A percentile compares a stretch with the other conserved stretches of the same genome.
Evolutionary conservation across 2,329 filamentous ascomycete genomes (phyloP).

Genomic region (Exophiala sp.): DNA sequence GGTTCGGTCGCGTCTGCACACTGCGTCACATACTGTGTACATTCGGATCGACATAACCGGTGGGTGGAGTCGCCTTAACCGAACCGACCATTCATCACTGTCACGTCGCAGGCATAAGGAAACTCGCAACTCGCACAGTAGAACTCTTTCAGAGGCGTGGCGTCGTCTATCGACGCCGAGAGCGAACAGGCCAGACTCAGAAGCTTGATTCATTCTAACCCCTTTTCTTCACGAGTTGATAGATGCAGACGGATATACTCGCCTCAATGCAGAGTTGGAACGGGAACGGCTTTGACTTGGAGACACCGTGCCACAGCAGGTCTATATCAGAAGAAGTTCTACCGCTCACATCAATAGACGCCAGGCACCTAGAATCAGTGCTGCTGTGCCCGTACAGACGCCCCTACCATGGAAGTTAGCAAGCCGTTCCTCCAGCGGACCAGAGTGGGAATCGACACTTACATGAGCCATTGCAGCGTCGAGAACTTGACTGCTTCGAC

Average conservation of each 20-base stretch:
- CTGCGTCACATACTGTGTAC: neutral
- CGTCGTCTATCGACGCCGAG: no score
- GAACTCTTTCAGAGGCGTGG: no score
- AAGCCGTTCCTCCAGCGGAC: constrained; percentile 4
- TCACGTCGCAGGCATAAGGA: no score
- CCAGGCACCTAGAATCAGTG: constrained; percentile 62
- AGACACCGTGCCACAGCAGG: neutral
- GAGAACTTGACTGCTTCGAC: constrained; percentile 97
- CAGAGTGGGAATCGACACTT: constrained; percentile 45
- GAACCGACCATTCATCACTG: neutral
- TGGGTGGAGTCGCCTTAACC: neutral
- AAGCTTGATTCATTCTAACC: no score
- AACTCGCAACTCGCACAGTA: no score
- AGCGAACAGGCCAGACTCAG: no score
- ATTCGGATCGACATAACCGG: neutral
- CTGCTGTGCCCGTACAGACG: constrained; percentile 61
- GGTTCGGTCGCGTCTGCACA: neutral
- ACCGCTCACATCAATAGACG: constrained; percentile 54
- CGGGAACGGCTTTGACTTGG: no score
- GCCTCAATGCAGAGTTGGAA: no score
- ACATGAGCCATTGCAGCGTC: constrained; percentile 97
- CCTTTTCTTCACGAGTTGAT: no score
- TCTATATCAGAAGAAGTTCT: neutral
- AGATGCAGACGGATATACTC: no score
- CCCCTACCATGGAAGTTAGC: constrained; percentile 43